Percentiles rank a stretch among this genome's conserved stretches.
Conservation (phyloP, 164 flowering plant genomes). For the Liriodendron chinense region DNA sequence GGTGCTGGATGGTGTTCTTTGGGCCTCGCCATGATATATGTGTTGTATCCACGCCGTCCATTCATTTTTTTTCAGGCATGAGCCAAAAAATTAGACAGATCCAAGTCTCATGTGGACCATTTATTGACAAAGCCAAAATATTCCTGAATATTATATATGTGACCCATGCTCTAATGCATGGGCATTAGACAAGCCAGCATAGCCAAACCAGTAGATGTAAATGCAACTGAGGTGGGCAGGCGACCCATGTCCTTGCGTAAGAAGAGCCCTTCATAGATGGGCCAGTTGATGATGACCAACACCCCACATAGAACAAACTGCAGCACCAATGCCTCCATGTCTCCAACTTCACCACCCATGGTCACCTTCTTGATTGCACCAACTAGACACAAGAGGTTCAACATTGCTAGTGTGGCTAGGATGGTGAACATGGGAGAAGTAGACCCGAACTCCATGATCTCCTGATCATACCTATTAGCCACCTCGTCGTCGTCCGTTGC, state of each 20-base stretch:
- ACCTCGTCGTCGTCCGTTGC: slow-evolving; percentile 50
- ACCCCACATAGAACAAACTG: slow-evolving; percentile 46
- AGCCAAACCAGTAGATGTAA: slow-evolving; percentile 42
- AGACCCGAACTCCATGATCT: slow-evolving; percentile 68
- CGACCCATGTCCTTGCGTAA: slow-evolving; percentile 67
- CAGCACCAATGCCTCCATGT: slow-evolving; percentile 23
- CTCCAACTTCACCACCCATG: background rate
- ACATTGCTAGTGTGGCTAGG: slow-evolving; percentile 51
- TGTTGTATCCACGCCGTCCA: too few species aligned
- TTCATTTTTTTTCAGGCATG: too few species aligned
- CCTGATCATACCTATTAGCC: slow-evolving; percentile 42
- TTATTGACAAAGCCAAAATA: too few species aligned
- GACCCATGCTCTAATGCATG: background rate
- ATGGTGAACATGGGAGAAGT: slow-evolving; percentile 53
- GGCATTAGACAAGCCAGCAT: slow-evolving; percentile 7
- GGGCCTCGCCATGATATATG: too few species aligned
- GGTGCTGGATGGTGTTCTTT: too few species aligned
- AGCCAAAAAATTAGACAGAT: too few species aligned
- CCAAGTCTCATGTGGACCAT: too few species aligned
- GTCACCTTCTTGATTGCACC: slow-evolving; percentile 31
- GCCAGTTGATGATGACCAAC: slow-evolving; percentile 51
- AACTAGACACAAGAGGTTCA: slow-evolving; percentile 47
- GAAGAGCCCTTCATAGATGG: slow-evolving; percentile 56
- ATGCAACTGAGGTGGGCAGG: slow-evolving; percentile 48
- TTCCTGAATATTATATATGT: background rate